Percentiles rank a stretch among this genome's conserved stretches.
These are phyloP conservation scores for Monosporozyma siamensis DNA, from an alignment of 805 yeast species.

Conservation along the genomic window DNA sequence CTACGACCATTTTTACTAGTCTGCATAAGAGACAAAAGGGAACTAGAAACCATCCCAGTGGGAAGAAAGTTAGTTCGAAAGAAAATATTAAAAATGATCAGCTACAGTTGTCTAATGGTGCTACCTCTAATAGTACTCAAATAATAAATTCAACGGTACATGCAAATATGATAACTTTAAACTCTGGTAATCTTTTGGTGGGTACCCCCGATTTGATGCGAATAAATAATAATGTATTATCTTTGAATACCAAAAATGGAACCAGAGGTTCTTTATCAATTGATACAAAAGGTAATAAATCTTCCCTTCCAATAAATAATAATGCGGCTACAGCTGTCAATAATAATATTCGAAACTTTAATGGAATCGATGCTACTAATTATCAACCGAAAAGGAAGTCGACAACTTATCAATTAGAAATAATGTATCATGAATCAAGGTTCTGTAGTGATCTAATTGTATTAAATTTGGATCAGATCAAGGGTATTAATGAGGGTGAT, in stretches of 20 bases:
- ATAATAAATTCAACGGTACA: slow-evolving; percentile 13
- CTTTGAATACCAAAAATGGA: not conserved
- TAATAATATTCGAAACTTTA: not conserved
- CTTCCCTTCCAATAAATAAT: not conserved
- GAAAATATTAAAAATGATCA: not conserved
- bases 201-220: slow-evolving; percentile 9
- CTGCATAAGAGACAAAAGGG: slow-evolving; percentile 13
- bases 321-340: not conserved
- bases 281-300: not conserved
- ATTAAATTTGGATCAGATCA: slow-evolving; percentile 48
- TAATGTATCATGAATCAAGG: slow-evolving; percentile 55
- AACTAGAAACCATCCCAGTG: not conserved
- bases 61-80: no score
- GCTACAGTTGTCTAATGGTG: not conserved
- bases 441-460: slow-evolving; percentile 50
- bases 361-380: slow-evolving; percentile 4
- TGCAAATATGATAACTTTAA: slow-evolving; percentile 20
- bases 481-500: slow-evolving; percentile 65
- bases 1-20: slow-evolving; percentile 11
- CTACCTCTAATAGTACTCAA: not conserved
- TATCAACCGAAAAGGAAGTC: slow-evolving; percentile 2
- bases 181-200: slow-evolving; percentile 22
- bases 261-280: not conserved
- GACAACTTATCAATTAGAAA: slow-evolving; percentile 14
- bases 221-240: not conserved